Evolutionary conservation across 2,329 filamentous ascomycete species (phyloP), one percentile per base, ranked within the genome.

Genomic region (Phaeosphaeria sp.): DNA sequence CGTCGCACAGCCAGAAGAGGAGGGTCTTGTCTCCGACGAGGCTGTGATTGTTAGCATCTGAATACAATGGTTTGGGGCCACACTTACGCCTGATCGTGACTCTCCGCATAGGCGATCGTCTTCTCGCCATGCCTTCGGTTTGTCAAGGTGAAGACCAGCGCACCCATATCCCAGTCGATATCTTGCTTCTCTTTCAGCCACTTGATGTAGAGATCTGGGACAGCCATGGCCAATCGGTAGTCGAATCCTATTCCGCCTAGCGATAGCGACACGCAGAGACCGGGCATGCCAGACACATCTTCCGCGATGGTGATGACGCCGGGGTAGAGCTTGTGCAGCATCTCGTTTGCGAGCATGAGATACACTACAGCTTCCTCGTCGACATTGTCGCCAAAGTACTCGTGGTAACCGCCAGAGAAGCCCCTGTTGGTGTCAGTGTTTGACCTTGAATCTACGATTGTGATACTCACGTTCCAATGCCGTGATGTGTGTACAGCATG

Each of bases 161-260:
- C 89, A 56, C 86, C 88, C 78, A 99, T 90, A 70, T 98, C 91
- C 95, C 95, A 99, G 9, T 96, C 86, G 61, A 92, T 83, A 71
- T 99, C 95, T 72, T 90, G 85, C 76, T 92, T 88, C 80, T 99
- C 95, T 78, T 99, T 99, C 60, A 98, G 79, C 74, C 96, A 92
- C 81, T 99, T 99, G 84, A 99, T 99, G 88, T 96, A 99, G 87
- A 99, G 91, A 77, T 99, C 95, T 3, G 95, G 95, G 61, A 99
- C 89, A 4, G 95, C 95, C 95, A 99, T 99, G 54, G 93, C 93
- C 30, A 99, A 87, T 66, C 95, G 88, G 78, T 99, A 99, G 79
- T 99, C 95, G 75, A 99, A 99, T 24, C 95, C 95, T 66, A 98
- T 88, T 61, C 95, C 95, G 18, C 95, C 95, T 1, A 97, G 83